Conservation (phyloP, 1,284 basidiomycete species). For the Naganishia sp. region DNA sequence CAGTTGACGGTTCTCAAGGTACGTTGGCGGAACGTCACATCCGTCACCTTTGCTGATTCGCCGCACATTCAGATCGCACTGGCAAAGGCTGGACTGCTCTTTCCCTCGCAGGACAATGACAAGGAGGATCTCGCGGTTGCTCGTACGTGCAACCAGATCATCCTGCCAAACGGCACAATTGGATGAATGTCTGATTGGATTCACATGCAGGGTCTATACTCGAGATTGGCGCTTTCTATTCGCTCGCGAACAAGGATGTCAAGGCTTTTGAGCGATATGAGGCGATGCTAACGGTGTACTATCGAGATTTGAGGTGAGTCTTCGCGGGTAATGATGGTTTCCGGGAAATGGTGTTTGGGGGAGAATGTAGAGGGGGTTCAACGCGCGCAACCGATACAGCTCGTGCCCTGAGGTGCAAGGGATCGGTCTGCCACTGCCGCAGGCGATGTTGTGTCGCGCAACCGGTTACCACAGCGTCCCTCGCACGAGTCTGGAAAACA, state of each 20-base stretch:
- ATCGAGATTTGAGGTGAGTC: constrained; percentile 76
- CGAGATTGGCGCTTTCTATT: constrained; percentile 92
- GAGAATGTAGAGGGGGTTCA: not conserved
- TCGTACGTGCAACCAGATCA: constrained; percentile 46
- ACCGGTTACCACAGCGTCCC: too few relatives aligned
- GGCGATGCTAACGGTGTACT: constrained; percentile 87
- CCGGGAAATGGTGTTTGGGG: too few relatives aligned
- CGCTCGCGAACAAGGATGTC: constrained; percentile 82
- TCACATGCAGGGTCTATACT: constrained; percentile 74
- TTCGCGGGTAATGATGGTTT: not conserved
- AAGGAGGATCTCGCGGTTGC: constrained; percentile 50
- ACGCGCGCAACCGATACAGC: not conserved
- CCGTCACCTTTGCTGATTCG: not conserved
- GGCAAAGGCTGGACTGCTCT: constrained; percentile 52
- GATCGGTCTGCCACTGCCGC: not conserved
- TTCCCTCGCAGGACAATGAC: constrained; percentile 48
- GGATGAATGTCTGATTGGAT: not conserved
- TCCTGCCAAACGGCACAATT: not conserved
- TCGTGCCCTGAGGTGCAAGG: too few relatives aligned
- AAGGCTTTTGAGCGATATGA: constrained; percentile 94
- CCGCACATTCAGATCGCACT: constrained; percentile 45
- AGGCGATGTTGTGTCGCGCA: not conserved
- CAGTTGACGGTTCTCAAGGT: constrained; percentile 49
- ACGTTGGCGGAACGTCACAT: constrained; percentile 27
- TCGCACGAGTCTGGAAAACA: too few relatives aligned